A percentile compares a stretch with the other conserved stretches of the same genome.
phyloP scores from a whole-genome alignment of 805 yeast species.

The Lachancea fermentati region DNA sequence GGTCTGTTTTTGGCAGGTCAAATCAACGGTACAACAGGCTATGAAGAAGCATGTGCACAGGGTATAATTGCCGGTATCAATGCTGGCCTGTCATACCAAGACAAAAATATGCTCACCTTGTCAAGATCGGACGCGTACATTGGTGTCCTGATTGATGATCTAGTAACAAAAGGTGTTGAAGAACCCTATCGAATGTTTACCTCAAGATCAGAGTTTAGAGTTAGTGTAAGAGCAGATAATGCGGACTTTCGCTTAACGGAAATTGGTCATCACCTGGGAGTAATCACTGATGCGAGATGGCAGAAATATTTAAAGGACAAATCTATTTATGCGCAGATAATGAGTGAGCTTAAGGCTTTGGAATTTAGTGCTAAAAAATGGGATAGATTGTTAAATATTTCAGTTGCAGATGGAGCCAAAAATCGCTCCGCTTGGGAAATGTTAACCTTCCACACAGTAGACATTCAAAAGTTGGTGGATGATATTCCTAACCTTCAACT shows the following conservation, averaged over 20 bases:
- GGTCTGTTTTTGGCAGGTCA: constrained; percentile 94
- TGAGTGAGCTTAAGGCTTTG: constrained; percentile 40
- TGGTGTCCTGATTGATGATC: constrained; percentile 90
- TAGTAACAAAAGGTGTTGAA: constrained; percentile 89
- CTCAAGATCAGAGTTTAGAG: constrained; percentile 88
- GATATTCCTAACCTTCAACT: constrained; percentile 36
- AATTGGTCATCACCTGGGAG: constrained; percentile 60
- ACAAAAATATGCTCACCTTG: constrained; percentile 43
- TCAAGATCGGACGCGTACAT: constrained; percentile 80
- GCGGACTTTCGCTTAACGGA: constrained; percentile 83
- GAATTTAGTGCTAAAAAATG: constrained; percentile 55
- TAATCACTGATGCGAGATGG: constrained; percentile 59
- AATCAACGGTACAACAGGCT: constrained; percentile 97
- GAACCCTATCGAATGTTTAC: constrained; percentile 99
- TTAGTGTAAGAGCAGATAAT: constrained; percentile 87
- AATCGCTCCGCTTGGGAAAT: constrained; percentile 66
- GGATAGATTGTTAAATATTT: constrained; percentile 44
- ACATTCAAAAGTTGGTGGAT: constrained; percentile 21
- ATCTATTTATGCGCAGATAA: constrained; percentile 38
- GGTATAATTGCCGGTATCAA: constrained; percentile 94
- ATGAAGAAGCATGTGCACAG: constrained; percentile 98
- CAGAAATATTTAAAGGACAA: constrained; percentile 40
- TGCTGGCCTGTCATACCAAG: constrained; percentile 60
- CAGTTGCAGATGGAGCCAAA: constrained; percentile 49
- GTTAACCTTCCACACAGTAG: constrained; percentile 48